Evolutionary conservation across 1,284 basidiomycete species (phyloP).

Genomic region (Sutorius eximius): DNA sequence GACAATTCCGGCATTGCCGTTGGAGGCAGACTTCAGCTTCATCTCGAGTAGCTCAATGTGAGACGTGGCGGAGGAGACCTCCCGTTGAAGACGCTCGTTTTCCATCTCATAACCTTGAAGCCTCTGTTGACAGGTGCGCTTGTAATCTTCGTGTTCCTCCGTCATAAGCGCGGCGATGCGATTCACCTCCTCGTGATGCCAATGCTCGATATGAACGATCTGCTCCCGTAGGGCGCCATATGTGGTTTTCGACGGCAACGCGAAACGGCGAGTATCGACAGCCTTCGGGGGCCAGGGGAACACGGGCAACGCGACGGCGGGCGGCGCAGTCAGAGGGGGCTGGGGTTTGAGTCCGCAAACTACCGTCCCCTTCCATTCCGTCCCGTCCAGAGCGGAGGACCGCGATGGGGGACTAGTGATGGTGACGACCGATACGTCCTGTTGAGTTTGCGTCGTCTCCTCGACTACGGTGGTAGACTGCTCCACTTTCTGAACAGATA

Average conservation of each 20-base stretch:
- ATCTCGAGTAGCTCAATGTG: slow-evolving; percentile 5
- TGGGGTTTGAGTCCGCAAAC: no score
- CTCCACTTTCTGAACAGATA: neutral
- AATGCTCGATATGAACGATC: slow-evolving; percentile 3
- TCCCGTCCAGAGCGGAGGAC: neutral
- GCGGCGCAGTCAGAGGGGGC: neutral
- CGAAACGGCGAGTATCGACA: neutral
- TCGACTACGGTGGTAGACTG: neutral
- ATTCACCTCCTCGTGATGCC: slow-evolving; percentile 6
- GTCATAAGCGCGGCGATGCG: slow-evolving; percentile 1
- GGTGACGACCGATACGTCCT: neutral
- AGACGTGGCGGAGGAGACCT: neutral
- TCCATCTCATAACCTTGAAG: neutral
- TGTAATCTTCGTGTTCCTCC: neutral
- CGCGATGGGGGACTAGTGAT: neutral
- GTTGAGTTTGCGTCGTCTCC: neutral
- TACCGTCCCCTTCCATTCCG: neutral
- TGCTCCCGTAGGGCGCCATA: neutral
- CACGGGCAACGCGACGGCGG: neutral
- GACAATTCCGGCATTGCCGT: neutral
- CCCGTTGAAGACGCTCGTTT: slow-evolving; percentile 1
- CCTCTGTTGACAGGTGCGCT: neutral
- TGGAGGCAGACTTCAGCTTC: neutral
- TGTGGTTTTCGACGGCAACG: no score
- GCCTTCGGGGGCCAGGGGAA: neutral